Conservation (phyloP, 2,329 filamentous ascomycete species). For the Zymoseptoria passerinii region DNA sequence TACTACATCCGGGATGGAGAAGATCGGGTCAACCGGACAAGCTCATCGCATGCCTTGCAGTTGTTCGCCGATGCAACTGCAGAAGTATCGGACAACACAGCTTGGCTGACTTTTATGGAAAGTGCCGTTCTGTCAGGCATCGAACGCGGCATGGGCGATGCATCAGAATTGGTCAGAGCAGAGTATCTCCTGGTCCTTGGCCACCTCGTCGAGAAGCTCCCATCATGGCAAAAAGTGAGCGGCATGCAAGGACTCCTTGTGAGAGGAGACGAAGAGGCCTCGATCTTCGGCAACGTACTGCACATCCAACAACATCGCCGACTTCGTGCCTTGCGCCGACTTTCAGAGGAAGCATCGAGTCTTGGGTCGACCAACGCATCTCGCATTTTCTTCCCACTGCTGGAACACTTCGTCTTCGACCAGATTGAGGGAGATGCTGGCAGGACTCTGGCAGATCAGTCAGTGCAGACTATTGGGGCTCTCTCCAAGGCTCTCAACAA, state of each 20-base stretch:
- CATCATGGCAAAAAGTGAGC: conserved; percentile 59
- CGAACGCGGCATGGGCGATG: conserved; percentile 64
- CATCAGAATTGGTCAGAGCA: conserved; percentile 73
- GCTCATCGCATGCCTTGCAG: conserved; percentile 72
- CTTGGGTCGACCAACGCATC: conserved; percentile 71
- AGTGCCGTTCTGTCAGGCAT: conserved; percentile 65
- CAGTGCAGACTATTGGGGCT: conserved; percentile 68
- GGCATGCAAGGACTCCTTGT: conserved; percentile 67
- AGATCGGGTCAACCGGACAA: conserved; percentile 76
- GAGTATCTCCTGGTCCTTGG: conserved; percentile 77
- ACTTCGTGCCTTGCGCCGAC: conserved; percentile 69
- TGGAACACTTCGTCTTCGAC: conserved; percentile 91
- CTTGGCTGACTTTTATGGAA: conserved; percentile 50
- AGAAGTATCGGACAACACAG: conserved; percentile 42
- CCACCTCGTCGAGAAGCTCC: conserved; percentile 63
- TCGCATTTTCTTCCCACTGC: conserved; percentile 79
- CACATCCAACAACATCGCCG: conserved; percentile 84
- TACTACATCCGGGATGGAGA: conserved; percentile 80
- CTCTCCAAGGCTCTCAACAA: conserved; percentile 74
- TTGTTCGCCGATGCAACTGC: conserved; percentile 60
- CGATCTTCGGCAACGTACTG: conserved; percentile 88
- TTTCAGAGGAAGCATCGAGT: conserved; percentile 60
- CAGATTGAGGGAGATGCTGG: conserved; percentile 66
- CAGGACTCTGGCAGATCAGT: conserved; percentile 77
- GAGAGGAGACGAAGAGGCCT: conserved; percentile 65